phyloP scores from a whole-genome alignment of 257 asterid species.

The Apocynum venetum region DNA sequence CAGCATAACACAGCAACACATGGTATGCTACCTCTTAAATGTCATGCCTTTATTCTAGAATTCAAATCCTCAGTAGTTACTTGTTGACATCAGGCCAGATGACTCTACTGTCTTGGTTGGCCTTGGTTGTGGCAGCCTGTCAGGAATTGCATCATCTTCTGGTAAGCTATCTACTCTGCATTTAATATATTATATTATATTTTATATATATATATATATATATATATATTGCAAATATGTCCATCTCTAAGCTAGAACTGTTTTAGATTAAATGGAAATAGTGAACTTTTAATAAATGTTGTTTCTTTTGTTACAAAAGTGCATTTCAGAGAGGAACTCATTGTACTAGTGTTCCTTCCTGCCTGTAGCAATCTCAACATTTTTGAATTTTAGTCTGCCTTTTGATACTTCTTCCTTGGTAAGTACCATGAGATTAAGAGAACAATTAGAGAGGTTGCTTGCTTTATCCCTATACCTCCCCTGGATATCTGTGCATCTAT shows the following conservation, averaged over 20 bases:
- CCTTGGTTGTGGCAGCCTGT: conserved; percentile 85
- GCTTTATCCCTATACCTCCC: background rate
- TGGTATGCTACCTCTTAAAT: background rate
- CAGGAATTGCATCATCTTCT: conserved; percentile 82
- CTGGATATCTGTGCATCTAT: background rate
- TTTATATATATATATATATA: background rate
- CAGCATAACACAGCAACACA: background rate
- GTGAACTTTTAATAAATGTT: background rate
- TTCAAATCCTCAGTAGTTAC: conserved; percentile 15
- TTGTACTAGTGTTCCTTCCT: background rate
- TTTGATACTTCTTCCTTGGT: background rate
- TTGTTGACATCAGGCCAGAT: conserved; percentile 48
- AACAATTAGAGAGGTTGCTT: background rate
- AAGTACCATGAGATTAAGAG: background rate
- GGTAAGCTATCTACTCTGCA: conserved; percentile 36
- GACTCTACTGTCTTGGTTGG: conserved; percentile 64
- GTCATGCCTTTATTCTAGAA: conserved; percentile 2
- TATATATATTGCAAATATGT: background rate
- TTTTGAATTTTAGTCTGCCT: background rate
- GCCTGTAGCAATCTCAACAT: background rate
- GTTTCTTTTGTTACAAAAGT: background rate
- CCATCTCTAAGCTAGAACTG: background rate
- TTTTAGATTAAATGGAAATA: background rate
- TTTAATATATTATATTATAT: background rate
- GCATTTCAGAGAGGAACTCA: background rate